Evolutionary conservation across 257 asterid genomes (phyloP), one percentile per base, ranked within the genome.

Genomic region (Gentiana dahurica): DNA sequence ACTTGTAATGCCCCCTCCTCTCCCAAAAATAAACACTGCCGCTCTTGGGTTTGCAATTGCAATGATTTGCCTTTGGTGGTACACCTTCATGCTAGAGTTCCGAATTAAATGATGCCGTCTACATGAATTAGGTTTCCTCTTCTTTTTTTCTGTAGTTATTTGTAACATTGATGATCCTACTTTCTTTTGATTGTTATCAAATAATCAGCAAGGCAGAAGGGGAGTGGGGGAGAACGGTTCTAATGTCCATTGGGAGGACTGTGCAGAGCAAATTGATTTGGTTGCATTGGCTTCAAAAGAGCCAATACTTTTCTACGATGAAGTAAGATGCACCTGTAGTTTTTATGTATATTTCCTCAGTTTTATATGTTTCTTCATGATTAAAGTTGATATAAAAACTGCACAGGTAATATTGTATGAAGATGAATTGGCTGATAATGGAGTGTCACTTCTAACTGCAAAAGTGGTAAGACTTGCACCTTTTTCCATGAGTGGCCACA

Each of bases 391-490:
- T 53, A 71, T 64, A 36, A 58, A 61, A 36, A 41, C 15, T 62
- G 54, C 53, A 65, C 89, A 92, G 99, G 87, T 92, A 8, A 59
- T 92, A 63, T 67, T 92, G 73, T 92, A 88, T 66, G 99, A 88
- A 83, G 99, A 92, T 72, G 99, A 92, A 77, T 77, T 92, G 72
- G 97, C 94, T 79, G 99, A 92, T 72, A 92, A 72, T 64, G 99
- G 99, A 59, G 76, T 85, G 73, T 89, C 99, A 59, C 94, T 92
- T 69, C 73, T 92, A 82, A 86, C 97, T 1, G 95, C 84, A 51
- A 86, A 92, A 92, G 87, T 92, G 94, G 99, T 92, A 88, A 73
- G 8, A 61, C 62, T 5, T 11, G 55, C 50, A 52, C 57, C 67
- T 48, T 74, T 73, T 70, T 51, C 49, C 63, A 52, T 61, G 11